These are phyloP conservation scores for Bertia moriformis DNA, from an alignment of 2,329 filamentous ascomycete genomes.

Conservation along the genomic window DNA sequence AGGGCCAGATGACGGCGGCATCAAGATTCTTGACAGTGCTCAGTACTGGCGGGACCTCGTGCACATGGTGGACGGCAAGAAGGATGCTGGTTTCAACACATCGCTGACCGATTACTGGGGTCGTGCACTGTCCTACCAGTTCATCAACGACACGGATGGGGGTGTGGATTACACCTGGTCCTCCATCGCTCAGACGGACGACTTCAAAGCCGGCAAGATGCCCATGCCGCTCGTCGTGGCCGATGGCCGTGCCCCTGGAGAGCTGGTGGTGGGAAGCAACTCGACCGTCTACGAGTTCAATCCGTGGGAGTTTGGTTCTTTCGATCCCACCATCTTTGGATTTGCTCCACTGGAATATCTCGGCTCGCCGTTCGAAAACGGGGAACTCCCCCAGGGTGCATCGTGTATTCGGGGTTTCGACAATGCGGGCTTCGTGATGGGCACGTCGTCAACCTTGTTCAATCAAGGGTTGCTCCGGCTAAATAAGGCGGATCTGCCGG, in stretches of 20 bases:
- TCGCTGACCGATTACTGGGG: slow-evolving; percentile 60
- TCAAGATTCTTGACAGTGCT: slow-evolving; percentile 36
- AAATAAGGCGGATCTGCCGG: slow-evolving; percentile 29
- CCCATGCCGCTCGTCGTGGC: slow-evolving; percentile 65
- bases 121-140: slow-evolving; percentile 50
- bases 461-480: slow-evolving; percentile 61
- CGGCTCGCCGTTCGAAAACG: slow-evolving; percentile 57
- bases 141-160: slow-evolving; percentile 48
- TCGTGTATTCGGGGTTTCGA: slow-evolving; percentile 68
- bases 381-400: slow-evolving; percentile 35
- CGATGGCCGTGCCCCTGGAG: slow-evolving; percentile 49
- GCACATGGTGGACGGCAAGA: slow-evolving; percentile 37
- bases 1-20: slow-evolving; percentile 32
- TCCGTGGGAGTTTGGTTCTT: slow-evolving; percentile 66
- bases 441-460: slow-evolving; percentile 73
- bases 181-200: slow-evolving; percentile 46
- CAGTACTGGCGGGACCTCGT: slow-evolving; percentile 44
- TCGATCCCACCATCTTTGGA: slow-evolving; percentile 56
- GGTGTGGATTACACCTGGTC: slow-evolving; percentile 58
- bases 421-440: slow-evolving; percentile 71
- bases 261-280: slow-evolving; percentile 49
- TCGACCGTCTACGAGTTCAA: slow-evolving; percentile 67
- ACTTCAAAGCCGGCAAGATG: slow-evolving; percentile 45
- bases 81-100: slow-evolving; percentile 39
- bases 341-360: slow-evolving; percentile 60